Conservation (phyloP, 768 basidiomycete species). For the Collybiopsis confluens region DNA sequence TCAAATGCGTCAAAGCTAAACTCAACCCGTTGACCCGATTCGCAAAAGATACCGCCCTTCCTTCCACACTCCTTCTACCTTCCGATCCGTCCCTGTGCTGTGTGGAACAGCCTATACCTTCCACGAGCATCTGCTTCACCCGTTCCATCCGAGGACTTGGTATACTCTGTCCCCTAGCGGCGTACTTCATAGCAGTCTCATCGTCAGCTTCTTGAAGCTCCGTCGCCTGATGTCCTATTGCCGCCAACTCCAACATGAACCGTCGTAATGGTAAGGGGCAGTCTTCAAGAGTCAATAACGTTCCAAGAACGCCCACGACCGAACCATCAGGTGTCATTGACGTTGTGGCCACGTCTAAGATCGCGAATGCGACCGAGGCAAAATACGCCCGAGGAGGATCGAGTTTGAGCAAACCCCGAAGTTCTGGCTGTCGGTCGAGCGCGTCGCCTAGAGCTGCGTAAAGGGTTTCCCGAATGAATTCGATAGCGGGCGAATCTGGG, state of each 20-base stretch:
- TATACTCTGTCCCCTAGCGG: conserved; percentile 30
- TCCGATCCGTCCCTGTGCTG: conserved; percentile 22
- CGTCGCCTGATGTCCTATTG: conserved; percentile 48
- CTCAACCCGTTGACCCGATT: conserved; percentile 76
- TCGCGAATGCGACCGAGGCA: conserved; percentile 65
- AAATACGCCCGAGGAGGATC: conserved; percentile 80
- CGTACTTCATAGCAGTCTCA: conserved; percentile 39
- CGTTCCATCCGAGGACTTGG: conserved; percentile 50
- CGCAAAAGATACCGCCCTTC: conserved; percentile 64
- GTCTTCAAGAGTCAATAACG: conserved; percentile 48
- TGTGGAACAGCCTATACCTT: conserved; percentile 48
- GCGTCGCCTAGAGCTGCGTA: conserved; percentile 78
- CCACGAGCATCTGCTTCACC: conserved; percentile 51
- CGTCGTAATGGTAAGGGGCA: conserved; percentile 63
- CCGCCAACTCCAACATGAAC: conserved; percentile 63
- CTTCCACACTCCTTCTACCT: conserved; percentile 50
- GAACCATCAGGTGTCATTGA: conserved; percentile 45
- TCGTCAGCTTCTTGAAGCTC: conserved; percentile 54
- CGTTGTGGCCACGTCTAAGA: conserved; percentile 60
- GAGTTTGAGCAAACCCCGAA: conserved; percentile 50
- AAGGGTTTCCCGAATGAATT: conserved; percentile 81
- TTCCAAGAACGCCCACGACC: conserved; percentile 56
- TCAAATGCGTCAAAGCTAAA: conserved; percentile 63
- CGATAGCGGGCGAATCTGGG: conserved; percentile 58
- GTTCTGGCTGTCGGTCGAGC: conserved; percentile 48